These are phyloP conservation scores for Aspergillus pseudoviridinutans DNA, from an alignment of 2,329 filamentous ascomycete genomes.

Conservation along the genomic window DNA sequence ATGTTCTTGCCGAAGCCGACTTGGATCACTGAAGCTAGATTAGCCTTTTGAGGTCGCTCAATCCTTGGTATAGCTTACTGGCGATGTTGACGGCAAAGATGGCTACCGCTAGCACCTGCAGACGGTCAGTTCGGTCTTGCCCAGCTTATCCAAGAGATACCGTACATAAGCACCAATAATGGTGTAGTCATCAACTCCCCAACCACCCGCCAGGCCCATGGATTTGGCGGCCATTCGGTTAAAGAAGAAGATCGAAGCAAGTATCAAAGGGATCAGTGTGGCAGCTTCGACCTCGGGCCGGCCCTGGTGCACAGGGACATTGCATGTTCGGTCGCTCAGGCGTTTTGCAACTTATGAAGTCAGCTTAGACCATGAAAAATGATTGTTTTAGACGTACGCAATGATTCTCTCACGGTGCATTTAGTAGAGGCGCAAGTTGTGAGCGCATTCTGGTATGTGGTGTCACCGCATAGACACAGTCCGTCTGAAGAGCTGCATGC, in stretches of 20 bases:
- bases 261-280: slow-evolving; percentile 8
- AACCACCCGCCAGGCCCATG: slow-evolving; percentile 10
- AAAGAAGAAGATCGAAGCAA: slow-evolving; percentile 12
- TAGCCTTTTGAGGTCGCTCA: neutral
- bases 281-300: slow-evolving; percentile 9
- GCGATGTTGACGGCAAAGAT: slow-evolving; percentile 9
- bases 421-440: neutral
- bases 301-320: slow-evolving; percentile 5
- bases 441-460: neutral
- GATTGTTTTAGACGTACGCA: neutral
- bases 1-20: slow-evolving; percentile 20
- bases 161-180: slow-evolving; percentile 15
- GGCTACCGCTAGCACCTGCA: slow-evolving; percentile 9
- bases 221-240: slow-evolving; percentile 9
- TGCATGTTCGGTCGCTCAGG: slow-evolving; percentile 4
- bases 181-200: slow-evolving; percentile 15
- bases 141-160: neutral
- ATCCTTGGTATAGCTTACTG: slow-evolving; percentile 3
- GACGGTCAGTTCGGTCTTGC: neutral
- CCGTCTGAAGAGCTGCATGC: neutral
- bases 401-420: slow-evolving; percentile 5
- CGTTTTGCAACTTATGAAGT: slow-evolving; percentile 4
- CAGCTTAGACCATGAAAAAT: neutral
- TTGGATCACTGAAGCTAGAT: slow-evolving; percentile 15
- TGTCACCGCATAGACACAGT: neutral